phyloP scores from a whole-genome alignment of 106 monocot species.

The Phalaenopsis aphrodite region DNA sequence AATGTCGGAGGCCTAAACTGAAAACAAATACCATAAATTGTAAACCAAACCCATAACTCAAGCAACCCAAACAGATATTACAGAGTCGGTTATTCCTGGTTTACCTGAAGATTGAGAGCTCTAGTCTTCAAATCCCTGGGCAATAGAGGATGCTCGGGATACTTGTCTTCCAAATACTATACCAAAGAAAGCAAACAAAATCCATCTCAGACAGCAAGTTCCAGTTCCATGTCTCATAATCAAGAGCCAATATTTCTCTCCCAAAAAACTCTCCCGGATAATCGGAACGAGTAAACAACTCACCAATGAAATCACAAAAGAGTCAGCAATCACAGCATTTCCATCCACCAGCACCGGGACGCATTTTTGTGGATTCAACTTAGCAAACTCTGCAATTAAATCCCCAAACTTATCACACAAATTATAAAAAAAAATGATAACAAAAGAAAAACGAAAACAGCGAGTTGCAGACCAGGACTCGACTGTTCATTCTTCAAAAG shows the following conservation, averaged over 20 bases:
- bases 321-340: conserved; percentile 31
- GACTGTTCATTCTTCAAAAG: conserved; percentile 62
- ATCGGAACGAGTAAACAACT: not conserved
- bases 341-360: conserved; percentile 41
- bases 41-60: no score
- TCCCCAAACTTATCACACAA: not conserved
- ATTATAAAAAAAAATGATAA: not conserved
- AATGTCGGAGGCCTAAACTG: not conserved
- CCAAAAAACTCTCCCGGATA: not conserved
- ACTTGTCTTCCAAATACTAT: conserved; percentile 54
- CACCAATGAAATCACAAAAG: conserved; percentile 37
- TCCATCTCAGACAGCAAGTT: not conserved
- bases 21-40: not conserved
- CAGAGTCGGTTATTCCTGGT: not conserved
- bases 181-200: not conserved
- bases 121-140: conserved; percentile 43
- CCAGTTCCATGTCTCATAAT: not conserved
- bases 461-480: conserved; percentile 34
- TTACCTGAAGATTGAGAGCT: conserved; percentile 48
- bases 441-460: not conserved
- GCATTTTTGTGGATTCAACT: conserved; percentile 43
- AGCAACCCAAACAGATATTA: no score
- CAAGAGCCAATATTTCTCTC: not conserved
- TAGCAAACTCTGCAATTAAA: conserved; percentile 27
- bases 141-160: conserved; percentile 35